Percentiles rank a stretch among this genome's conserved stretches.
Conservation (phyloP, 208 protist species). For the Trypanosoma brucei region DNA sequence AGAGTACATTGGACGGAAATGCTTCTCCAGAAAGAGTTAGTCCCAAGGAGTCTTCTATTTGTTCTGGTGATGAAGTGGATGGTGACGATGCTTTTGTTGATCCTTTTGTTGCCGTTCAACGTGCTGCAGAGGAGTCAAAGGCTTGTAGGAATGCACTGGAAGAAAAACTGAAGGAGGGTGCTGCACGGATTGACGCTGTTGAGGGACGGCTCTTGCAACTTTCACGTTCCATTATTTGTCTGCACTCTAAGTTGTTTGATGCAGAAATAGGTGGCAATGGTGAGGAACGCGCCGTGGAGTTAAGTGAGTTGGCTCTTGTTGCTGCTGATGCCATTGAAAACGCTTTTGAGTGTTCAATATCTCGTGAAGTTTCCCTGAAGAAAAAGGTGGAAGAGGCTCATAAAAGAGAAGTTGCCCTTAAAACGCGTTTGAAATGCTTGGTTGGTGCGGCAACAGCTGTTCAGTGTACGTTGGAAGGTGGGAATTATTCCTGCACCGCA, state of each 20-base stretch:
- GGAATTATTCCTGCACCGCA: neutral
- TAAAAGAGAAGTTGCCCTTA: constrained; percentile 2
- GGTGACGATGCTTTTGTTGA: neutral
- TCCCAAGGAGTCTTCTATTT: too few species aligned
- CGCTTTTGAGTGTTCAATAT: neutral
- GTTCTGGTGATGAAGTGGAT: neutral
- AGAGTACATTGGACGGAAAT: constrained; percentile 5
- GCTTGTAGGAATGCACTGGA: too few species aligned
- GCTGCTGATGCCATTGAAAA: constrained; percentile 16
- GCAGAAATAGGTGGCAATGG: neutral
- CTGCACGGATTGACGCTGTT: too few species aligned
- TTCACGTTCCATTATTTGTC: neutral
- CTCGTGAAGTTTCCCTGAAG: constrained; percentile 6
- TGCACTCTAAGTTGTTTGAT: constrained; percentile 10
- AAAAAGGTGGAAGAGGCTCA: constrained; percentile 2
- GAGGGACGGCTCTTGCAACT: too few species aligned
- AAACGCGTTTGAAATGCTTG: constrained; percentile 13
- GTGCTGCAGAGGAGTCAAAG: too few species aligned
- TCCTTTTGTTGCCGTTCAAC: neutral
- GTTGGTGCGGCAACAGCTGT: constrained; percentile 1
- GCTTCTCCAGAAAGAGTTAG: too few species aligned
- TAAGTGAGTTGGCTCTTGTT: neutral
- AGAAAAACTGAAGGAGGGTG: too few species aligned
- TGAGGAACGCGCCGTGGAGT: neutral
- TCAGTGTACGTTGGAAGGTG: constrained; percentile 9